phyloP scores from a whole-genome alignment of 257 asterid species.

The Fraxinus excelsior region DNA sequence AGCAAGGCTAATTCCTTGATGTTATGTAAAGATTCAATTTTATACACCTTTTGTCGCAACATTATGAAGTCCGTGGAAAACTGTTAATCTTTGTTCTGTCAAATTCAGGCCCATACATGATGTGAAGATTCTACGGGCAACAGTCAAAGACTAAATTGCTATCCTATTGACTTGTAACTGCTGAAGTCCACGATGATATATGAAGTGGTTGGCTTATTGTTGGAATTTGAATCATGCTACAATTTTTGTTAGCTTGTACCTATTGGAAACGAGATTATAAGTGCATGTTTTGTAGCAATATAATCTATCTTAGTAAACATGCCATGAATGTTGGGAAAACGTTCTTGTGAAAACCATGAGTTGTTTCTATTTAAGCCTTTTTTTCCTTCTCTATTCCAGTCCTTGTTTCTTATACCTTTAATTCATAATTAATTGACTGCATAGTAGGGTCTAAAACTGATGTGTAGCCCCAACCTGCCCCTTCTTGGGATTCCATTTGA shows the following conservation, averaged over 20 bases:
- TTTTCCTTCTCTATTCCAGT: not conserved
- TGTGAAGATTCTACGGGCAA: constrained; percentile 78
- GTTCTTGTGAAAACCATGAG: not conserved
- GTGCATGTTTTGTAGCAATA: not conserved
- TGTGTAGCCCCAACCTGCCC: not conserved
- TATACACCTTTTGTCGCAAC: not conserved
- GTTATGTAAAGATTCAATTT: not conserved
- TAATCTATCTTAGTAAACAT: not conserved
- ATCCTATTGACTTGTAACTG: constrained; percentile 15
- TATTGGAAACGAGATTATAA: not conserved
- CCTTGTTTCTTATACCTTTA: not conserved
- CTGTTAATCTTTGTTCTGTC: constrained; percentile 13
- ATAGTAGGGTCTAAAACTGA: not conserved
- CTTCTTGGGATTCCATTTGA: too few species aligned
- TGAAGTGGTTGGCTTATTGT: not conserved
- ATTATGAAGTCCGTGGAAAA: constrained; percentile 1
- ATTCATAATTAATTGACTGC: not conserved
- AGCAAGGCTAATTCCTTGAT: not conserved
- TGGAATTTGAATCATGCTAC: not conserved
- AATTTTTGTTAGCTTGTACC: not conserved
- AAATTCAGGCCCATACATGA: constrained; percentile 80
- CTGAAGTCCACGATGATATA: constrained; percentile 20
- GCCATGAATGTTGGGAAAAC: not conserved
- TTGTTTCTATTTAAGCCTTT: not conserved
- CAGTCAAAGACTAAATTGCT: constrained; percentile 54